Percentiles rank a stretch among this genome's conserved stretches.
These are phyloP conservation scores for Fusarium floridanum DNA, from an alignment of 2,329 filamentous ascomycete genomes.

Conservation along the genomic window DNA sequence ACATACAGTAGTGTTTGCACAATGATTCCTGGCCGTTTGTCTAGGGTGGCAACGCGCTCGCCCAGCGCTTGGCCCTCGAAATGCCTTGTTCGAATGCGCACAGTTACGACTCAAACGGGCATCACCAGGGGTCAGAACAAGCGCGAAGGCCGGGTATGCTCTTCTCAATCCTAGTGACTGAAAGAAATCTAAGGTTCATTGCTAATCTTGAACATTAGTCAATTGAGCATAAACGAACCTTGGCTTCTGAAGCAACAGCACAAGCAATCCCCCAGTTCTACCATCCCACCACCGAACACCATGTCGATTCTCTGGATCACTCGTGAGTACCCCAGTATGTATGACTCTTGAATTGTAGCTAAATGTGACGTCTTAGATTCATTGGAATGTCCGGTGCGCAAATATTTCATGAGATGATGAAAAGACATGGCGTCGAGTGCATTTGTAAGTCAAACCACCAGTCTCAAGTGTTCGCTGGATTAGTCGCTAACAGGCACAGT, in stretches of 20 bases:
- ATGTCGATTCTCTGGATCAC: background rate
- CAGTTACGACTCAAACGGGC: background rate
- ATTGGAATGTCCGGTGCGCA: conserved; percentile 95
- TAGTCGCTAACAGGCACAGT: conserved; percentile 61
- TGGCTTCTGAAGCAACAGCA: background rate
- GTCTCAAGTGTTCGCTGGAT: conserved; percentile 7
- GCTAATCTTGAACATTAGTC: background rate
- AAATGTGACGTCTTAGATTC: conserved; percentile 67
- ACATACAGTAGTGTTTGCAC: background rate
- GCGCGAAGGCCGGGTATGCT: background rate
- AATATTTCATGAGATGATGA: conserved; percentile 99
- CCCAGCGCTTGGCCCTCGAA: background rate
- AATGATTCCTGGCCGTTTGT: background rate
- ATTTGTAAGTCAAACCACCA: conserved; percentile 77
- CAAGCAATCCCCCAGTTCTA: background rate
- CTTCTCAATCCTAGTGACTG: background rate
- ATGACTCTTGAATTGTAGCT: background rate
- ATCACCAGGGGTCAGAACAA: background rate
- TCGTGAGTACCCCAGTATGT: background rate
- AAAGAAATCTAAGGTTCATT: background rate
- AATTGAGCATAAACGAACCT: background rate
- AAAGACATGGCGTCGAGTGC: conserved; percentile 90
- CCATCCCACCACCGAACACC: background rate
- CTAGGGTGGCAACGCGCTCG: background rate
- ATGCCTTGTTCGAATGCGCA: background rate